A percentile compares a stretch with the other conserved stretches of the same genome.
Conservation (phyloP, 306 rosid genomes). For the Comarum palustre region DNA sequence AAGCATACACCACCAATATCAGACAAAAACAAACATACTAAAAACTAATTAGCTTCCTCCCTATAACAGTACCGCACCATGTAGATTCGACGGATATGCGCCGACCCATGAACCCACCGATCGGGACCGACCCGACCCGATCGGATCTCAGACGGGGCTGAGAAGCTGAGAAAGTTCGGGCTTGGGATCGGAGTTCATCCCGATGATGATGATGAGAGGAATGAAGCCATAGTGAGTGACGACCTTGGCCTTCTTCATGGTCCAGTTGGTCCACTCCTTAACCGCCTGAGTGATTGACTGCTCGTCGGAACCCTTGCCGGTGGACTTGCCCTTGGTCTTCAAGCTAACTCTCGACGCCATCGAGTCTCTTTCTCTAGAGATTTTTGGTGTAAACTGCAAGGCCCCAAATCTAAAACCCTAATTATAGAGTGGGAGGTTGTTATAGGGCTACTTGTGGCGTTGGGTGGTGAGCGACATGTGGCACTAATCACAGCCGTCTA, state of each 20-base stretch:
- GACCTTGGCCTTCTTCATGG: constrained; percentile 73
- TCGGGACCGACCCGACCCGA: not conserved
- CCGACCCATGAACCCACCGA: constrained; percentile 3
- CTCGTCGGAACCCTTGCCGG: constrained; percentile 48
- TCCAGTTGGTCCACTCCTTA: constrained; percentile 87
- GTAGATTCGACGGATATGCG: constrained; percentile 19
- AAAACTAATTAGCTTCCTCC: not conserved
- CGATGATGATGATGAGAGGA: constrained; percentile 78
- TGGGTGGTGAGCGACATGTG: not conserved
- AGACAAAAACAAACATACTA: not conserved
- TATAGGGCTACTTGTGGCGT: not conserved
- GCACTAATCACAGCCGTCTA: not conserved
- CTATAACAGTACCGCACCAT: too few species aligned
- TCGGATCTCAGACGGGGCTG: constrained; percentile 81
- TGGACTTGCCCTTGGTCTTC: constrained; percentile 65
- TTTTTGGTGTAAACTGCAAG: not conserved
- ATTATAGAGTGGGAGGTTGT: not conserved
- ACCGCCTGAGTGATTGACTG: constrained; percentile 34
- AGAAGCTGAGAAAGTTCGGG: constrained; percentile 86
- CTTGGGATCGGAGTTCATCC: constrained; percentile 93
- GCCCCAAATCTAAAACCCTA: constrained; percentile 6
- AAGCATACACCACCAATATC: not conserved
- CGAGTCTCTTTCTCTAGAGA: not conserved
- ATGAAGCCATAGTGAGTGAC: constrained; percentile 88
- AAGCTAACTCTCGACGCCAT: constrained; percentile 79